These are phyloP conservation scores for Alternaria novae-zelandiae DNA, from an alignment of 2,329 filamentous ascomycete genomes.

Conservation along the genomic window DNA sequence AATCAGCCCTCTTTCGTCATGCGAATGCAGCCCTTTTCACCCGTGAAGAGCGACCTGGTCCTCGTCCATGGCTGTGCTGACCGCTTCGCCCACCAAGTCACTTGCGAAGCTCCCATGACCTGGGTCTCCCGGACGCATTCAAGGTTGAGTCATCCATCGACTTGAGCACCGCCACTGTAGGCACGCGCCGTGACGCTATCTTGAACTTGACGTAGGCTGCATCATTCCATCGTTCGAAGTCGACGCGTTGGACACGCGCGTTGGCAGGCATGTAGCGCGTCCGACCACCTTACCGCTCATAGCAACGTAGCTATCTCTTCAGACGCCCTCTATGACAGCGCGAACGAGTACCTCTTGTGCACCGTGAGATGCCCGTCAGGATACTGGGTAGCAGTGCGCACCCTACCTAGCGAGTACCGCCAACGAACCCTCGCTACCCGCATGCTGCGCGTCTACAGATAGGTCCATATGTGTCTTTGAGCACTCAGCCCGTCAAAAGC, in stretches of 20 bases:
- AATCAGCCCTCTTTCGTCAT: slow-evolving; percentile 17
- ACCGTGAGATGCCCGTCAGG: background rate
- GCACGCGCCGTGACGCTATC: background rate
- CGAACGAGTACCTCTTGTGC: background rate
- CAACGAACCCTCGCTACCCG: background rate
- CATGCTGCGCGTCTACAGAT: background rate
- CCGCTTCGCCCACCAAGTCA: slow-evolving; percentile 36
- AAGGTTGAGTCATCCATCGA: slow-evolving; percentile 23
- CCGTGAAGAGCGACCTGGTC: slow-evolving; percentile 28
- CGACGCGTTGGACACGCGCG: slow-evolving; percentile 5
- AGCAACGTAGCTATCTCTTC: slow-evolving; percentile 1
- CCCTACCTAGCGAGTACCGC: background rate
- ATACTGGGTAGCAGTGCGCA: background rate
- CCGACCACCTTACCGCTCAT: background rate
- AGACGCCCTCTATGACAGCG: background rate
- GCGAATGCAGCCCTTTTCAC: slow-evolving; percentile 27
- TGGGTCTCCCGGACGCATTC: background rate
- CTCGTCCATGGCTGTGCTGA: slow-evolving; percentile 38
- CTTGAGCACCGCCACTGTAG: background rate
- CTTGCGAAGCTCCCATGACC: slow-evolving; percentile 39
- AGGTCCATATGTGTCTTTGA: background rate
- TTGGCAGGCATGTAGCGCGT: slow-evolving; percentile 3
- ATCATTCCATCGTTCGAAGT: background rate
- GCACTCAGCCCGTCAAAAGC: background rate
- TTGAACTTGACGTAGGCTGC: background rate